These are phyloP conservation scores for Tylopilus rubrobrunneus DNA, from an alignment of 768 basidiomycete species.

Conservation along the genomic window DNA sequence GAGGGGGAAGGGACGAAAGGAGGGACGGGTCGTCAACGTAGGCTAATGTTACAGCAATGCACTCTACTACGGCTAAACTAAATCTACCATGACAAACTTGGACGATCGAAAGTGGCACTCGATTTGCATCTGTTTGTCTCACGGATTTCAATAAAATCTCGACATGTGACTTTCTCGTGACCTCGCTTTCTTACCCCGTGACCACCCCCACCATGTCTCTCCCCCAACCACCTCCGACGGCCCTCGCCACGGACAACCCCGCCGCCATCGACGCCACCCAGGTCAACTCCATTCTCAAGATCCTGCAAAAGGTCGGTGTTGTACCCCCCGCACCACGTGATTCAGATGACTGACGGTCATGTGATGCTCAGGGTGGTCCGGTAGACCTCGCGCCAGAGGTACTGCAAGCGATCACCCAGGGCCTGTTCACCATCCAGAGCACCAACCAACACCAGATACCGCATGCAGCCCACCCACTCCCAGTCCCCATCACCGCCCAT, in stretches of 20 bases:
- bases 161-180: constrained; percentile 43
- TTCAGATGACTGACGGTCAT: not conserved
- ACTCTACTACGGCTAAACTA: too few relatives aligned
- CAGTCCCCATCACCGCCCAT: constrained; percentile 32
- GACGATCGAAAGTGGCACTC: too few relatives aligned
- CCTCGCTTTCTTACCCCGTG: constrained; percentile 39
- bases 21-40: not conserved
- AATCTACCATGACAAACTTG: too few relatives aligned
- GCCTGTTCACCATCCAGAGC: constrained; percentile 20
- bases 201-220: constrained; percentile 27
- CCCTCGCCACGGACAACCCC: constrained; percentile 5
- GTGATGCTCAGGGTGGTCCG: constrained; percentile 30
- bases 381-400: not conserved
- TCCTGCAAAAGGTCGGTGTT: constrained; percentile 51
- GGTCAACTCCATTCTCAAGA: constrained; percentile 56
- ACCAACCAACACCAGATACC: constrained; percentile 31
- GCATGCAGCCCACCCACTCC: constrained; percentile 15
- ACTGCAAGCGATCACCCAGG: constrained; percentile 37
- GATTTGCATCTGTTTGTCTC: constrained; percentile 33
- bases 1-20: too few relatives aligned
- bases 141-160: constrained; percentile 30
- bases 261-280: constrained; percentile 47
- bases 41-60: too few relatives aligned
- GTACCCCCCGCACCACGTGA: constrained; percentile 19
- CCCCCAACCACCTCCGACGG: constrained; percentile 12